Base-by-base conservation (phyloP, 2,329 filamentous ascomycete species). In the Fonsecaea pedrosoi region DNA sequence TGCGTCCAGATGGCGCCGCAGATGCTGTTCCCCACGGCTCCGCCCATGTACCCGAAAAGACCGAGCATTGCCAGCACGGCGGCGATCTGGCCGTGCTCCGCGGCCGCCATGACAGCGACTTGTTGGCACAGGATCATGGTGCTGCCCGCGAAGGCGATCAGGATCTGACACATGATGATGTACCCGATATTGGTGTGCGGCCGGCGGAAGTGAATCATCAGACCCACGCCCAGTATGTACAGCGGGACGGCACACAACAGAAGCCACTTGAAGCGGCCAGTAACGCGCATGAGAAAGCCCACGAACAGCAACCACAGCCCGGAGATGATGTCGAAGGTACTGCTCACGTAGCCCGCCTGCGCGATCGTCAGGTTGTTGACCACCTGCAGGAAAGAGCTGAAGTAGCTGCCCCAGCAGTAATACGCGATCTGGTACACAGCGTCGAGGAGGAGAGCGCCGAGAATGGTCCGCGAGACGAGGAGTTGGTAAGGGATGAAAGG, bases 1-100 rank as follows among this genome's bases (percentile, higher is more conserved):
- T 78, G 6, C 37, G 84, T 86, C 88, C 88, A 91, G 69, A 91
- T 86, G 10, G 88, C 87, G 0, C 83, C 84, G 0, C 88, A 70
- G 34, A 78, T 65, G n/a, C 73, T 71, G 9, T 66, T 66, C 12
- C 78, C 78, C 13, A 78, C 69, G 10, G 77, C 75, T 30, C 71
- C 73, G 10, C 78, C 78, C 10, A 79, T 82, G 67, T 84, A 85
- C 69, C 85, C 82, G 38, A 87, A 86, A 5, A 90, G 83, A 18
- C 85, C 82, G 64, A 87, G 82, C 64, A 91, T 80, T 10, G 87
- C 86, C n/a, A 89, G 82, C 35, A 86, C 82, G n/a, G 84, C 83
- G 30, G 87, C 85, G 4, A 90, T 81, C 73, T 88, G 83, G 71
- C 88, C 82, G 70, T 90, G 87, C n/a, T 82, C 83, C 1, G 83